Conservation (phyloP, 352 stramenopile genomes). For the Pythium grandisporangium region DNA sequence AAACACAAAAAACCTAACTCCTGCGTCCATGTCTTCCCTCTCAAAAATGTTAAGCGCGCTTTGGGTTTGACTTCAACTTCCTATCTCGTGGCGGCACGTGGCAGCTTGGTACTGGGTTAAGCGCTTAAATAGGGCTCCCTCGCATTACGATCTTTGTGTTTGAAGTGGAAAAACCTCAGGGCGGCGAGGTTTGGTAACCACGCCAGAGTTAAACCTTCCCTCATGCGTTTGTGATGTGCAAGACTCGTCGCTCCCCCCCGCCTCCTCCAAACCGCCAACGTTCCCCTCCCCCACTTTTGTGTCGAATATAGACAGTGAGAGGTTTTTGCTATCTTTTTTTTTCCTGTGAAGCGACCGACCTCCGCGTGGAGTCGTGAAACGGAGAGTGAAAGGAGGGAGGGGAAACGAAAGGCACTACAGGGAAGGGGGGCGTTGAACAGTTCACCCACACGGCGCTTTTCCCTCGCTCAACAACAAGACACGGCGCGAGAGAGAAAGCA, state of each 20-base stretch:
- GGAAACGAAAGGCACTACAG: conserved; percentile 11
- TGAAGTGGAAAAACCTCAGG: neutral
- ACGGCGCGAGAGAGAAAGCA: neutral
- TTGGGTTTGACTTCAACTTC: conserved; percentile 1
- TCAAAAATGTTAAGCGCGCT: conserved; percentile 12
- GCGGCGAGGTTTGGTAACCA: neutral
- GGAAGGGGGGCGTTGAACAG: neutral
- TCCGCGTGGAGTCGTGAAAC: conserved; percentile 82
- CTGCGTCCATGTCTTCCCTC: too few relatives aligned
- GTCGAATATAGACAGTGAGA: too few relatives aligned
- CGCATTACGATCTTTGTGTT: neutral
- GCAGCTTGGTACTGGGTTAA: conserved; percentile 11
- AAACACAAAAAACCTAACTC: too few relatives aligned
- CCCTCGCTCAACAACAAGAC: neutral
- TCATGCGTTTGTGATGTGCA: neutral
- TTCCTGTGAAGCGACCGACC: conserved; percentile 10
- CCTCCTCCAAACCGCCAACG: neutral
- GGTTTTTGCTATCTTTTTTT: conserved; percentile 12
- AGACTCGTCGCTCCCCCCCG: conserved; percentile 1
- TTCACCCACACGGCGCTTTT: neutral
- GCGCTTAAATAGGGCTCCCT: conserved; percentile 3
- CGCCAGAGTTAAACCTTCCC: neutral
- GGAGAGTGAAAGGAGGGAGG: conserved; percentile 25
- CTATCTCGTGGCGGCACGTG: too few relatives aligned
- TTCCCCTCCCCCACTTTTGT: too few relatives aligned